Conservation (phyloP, 306 rosid genomes). For the Lupinus albus region DNA sequence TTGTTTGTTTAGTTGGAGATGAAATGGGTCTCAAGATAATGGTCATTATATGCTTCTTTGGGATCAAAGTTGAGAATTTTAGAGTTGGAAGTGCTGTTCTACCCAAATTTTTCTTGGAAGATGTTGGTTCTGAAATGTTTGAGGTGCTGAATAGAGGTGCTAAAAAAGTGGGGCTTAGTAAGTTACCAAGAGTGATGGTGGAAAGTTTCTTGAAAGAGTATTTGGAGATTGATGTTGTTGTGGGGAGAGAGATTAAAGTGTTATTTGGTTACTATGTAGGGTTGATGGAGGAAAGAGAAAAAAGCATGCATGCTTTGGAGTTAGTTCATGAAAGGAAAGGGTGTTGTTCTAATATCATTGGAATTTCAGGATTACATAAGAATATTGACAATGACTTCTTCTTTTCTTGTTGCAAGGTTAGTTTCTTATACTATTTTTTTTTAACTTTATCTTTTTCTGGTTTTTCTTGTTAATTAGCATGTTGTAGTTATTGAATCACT, state of each 20-base stretch:
- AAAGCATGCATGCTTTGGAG: constrained; percentile 25
- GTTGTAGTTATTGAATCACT: too few species aligned
- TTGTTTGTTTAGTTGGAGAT: constrained; percentile 48
- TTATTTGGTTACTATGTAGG: constrained; percentile 70
- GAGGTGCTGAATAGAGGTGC: constrained; percentile 51
- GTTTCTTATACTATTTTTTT: not conserved
- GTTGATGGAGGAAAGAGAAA: constrained; percentile 50
- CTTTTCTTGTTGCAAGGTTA: constrained; percentile 63
- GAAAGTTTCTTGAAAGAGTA: constrained; percentile 72
- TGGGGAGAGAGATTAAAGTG: constrained; percentile 65
- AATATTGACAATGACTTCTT: constrained; percentile 39
- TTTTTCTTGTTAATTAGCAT: too few species aligned
- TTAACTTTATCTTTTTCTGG: too few species aligned
- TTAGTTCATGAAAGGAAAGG: constrained; percentile 27
- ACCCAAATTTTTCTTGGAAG: constrained; percentile 70
- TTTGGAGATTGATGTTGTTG: constrained; percentile 60
- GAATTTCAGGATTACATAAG: constrained; percentile 46
- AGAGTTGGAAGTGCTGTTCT: constrained; percentile 62
- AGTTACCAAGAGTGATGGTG: constrained; percentile 66
- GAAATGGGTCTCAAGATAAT: constrained; percentile 58
- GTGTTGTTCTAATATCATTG: constrained; percentile 42
- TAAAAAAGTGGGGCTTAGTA: constrained; percentile 56
- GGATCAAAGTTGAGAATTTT: constrained; percentile 58
- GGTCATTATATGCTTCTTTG: constrained; percentile 75
- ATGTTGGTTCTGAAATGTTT: constrained; percentile 62